Conservation (phyloP, 1,284 basidiomycete species). For the Exobasidium rhododendri region DNA sequence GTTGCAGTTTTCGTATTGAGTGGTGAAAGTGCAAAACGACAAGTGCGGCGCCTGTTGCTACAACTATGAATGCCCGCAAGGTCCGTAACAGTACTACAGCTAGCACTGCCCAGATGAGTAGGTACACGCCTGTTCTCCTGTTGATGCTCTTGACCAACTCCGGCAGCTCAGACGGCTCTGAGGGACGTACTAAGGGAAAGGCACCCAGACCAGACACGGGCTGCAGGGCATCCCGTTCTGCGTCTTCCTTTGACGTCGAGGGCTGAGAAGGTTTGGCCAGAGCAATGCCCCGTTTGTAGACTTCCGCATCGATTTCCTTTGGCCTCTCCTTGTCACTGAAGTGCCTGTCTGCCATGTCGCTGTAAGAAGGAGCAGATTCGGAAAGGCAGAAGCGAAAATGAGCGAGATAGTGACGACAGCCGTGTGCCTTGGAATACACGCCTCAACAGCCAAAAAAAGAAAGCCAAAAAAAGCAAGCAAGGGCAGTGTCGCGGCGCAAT, state of each 20-base stretch:
- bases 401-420: too few species aligned
- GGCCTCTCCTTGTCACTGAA: not conserved
- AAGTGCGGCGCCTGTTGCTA: not conserved
- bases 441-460: too few species aligned
- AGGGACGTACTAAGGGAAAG: not conserved
- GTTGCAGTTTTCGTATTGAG: not conserved
- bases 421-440: too few species aligned
- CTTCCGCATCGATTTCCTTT: not conserved
- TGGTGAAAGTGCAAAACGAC: not conserved
- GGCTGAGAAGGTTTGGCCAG: not conserved
- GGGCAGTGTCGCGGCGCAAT: too few species aligned
- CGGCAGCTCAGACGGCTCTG: not conserved
- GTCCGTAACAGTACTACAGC: not conserved
- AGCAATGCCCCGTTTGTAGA: not conserved
- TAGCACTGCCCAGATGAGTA: not conserved
- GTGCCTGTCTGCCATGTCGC: too few species aligned
- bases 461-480: too few species aligned
- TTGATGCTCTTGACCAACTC: not conserved
- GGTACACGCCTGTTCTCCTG: not conserved
- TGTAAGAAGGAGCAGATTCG: too few species aligned
- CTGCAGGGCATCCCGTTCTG: not conserved
- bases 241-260: not conserved
- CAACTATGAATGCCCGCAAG: not conserved
- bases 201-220: not conserved
- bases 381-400: too few species aligned